Conservation (phyloP, 805 yeast species). For the Schwanniomyces pseudopolymorphus region DNA sequence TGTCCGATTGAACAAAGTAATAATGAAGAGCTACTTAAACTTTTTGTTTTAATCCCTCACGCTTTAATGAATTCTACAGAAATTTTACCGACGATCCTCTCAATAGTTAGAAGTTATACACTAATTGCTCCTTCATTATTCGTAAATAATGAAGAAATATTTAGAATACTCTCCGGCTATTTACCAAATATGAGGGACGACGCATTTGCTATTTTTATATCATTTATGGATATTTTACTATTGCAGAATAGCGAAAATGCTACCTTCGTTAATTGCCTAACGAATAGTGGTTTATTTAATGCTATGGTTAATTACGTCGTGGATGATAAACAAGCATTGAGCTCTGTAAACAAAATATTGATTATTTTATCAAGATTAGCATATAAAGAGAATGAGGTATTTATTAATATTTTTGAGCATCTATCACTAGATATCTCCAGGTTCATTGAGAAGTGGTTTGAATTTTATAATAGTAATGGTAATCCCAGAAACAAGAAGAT, state of each 20-base stretch:
- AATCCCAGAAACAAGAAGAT: conserved; percentile 77
- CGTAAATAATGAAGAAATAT: conserved; percentile 38
- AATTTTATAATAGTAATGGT: conserved; percentile 51
- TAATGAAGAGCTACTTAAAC: conserved; percentile 38
- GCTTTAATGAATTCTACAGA: conserved; percentile 74
- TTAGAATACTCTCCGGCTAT: conserved; percentile 53
- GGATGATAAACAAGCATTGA: conserved; percentile 45
- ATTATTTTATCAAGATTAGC: conserved; percentile 38
- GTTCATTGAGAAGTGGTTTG: conserved; percentile 38
- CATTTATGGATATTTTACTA: conserved; percentile 52
- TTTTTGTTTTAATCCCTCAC: conserved; percentile 52
- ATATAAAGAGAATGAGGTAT: conserved; percentile 31
- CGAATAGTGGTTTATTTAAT: conserved; percentile 46
- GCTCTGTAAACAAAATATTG: conserved; percentile 35
- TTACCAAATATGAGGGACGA: conserved; percentile 69
- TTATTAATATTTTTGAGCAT: conserved; percentile 32
- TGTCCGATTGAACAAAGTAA: conserved; percentile 42
- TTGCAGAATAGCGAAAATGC: conserved; percentile 27
- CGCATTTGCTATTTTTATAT: conserved; percentile 53
- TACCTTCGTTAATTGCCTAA: conserved; percentile 26
- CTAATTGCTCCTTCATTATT: conserved; percentile 47
- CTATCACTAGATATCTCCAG: conserved; percentile 21
- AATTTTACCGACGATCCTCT: conserved; percentile 61
- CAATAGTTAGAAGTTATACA: conserved; percentile 62
- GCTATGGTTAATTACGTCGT: conserved; percentile 41